Evolutionary conservation across 805 yeast species (phyloP).

Genomic region (Ascoidea asiatica): DNA sequence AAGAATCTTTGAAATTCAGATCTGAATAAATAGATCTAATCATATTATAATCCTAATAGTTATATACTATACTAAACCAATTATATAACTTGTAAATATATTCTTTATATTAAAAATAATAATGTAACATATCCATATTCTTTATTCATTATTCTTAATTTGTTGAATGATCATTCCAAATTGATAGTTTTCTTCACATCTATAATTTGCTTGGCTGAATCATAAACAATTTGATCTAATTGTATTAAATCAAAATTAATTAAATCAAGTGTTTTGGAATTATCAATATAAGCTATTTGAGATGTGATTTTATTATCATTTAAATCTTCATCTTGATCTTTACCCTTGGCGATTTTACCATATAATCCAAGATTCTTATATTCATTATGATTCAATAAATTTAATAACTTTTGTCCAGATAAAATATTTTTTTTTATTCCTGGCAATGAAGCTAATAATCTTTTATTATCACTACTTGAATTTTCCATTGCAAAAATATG

Average conservation of each 20-base stretch:
- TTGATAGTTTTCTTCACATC: too few relatives aligned
- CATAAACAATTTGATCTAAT: constrained; percentile 27
- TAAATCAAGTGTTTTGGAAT: constrained; percentile 9
- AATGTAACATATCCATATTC: too few relatives aligned
- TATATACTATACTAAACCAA: too few relatives aligned
- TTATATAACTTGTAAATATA: too few relatives aligned
- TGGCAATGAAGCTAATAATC: constrained; percentile 18
- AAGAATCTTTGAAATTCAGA: too few relatives aligned
- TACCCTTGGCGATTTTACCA: constrained; percentile 30
- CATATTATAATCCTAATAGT: too few relatives aligned
- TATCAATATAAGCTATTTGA: constrained; percentile 2
- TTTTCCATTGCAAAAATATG: constrained; percentile 37
- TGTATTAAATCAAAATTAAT: constrained; percentile 26
- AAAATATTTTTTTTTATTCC: constrained; percentile 16
- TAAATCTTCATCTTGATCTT: constrained; percentile 27
- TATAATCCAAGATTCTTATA: constrained; percentile 27
- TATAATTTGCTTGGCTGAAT: constrained; percentile 25
- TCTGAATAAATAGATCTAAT: too few relatives aligned
- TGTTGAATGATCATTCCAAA: too few relatives aligned
- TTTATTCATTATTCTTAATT: too few relatives aligned
- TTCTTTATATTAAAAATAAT: too few relatives aligned
- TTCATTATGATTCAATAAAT: constrained; percentile 19
- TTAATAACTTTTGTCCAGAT: constrained; percentile 16
- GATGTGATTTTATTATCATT: constrained; percentile 13
- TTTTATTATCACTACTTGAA: constrained; percentile 19